A percentile compares a stretch with the other conserved stretches of the same genome.
Conservation (phyloP, 2,329 filamentous ascomycete genomes). For the Hyphodiscus sp. region DNA sequence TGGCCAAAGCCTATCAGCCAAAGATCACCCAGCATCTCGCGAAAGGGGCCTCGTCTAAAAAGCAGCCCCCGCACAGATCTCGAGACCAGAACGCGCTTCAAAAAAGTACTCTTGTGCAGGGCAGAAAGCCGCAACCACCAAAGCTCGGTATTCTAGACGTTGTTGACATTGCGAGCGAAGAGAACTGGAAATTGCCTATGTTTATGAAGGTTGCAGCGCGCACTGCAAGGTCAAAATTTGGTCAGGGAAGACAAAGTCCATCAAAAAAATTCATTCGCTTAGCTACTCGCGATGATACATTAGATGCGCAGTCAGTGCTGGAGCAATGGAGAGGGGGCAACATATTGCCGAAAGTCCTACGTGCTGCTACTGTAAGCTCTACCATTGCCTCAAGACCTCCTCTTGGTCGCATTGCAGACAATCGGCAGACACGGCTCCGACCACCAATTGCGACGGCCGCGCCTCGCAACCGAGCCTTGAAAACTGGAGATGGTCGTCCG, state of each 20-base stretch:
- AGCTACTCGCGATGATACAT: constrained; percentile 53
- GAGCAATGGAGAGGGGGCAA: constrained; percentile 44
- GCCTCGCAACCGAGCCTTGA: neutral
- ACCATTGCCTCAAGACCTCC: constrained; percentile 1
- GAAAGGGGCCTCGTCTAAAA: neutral
- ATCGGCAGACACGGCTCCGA: constrained; percentile 17
- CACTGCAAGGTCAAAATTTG: constrained; percentile 40
- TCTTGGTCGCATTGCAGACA: constrained; percentile 16
- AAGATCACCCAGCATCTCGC: constrained; percentile 25
- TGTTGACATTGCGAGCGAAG: constrained; percentile 29
- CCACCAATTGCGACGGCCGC: constrained; percentile 1
- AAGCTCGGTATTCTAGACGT: constrained; percentile 56
- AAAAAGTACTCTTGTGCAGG: neutral
- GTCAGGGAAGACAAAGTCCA: constrained; percentile 49
- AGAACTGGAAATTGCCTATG: constrained; percentile 34
- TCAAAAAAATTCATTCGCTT: constrained; percentile 51
- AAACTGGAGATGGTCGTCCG: neutral
- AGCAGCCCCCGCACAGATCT: neutral
- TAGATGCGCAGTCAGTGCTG: constrained; percentile 49
- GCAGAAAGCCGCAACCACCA: constrained; percentile 31
- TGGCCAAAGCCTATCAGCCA: constrained; percentile 15
- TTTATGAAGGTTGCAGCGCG: constrained; percentile 59
- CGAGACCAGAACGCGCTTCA: neutral
- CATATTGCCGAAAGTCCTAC: constrained; percentile 16
- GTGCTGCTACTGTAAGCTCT: neutral